Conservation (phyloP, 768 basidiomycete genomes). For the Suillus bovinus region DNA sequence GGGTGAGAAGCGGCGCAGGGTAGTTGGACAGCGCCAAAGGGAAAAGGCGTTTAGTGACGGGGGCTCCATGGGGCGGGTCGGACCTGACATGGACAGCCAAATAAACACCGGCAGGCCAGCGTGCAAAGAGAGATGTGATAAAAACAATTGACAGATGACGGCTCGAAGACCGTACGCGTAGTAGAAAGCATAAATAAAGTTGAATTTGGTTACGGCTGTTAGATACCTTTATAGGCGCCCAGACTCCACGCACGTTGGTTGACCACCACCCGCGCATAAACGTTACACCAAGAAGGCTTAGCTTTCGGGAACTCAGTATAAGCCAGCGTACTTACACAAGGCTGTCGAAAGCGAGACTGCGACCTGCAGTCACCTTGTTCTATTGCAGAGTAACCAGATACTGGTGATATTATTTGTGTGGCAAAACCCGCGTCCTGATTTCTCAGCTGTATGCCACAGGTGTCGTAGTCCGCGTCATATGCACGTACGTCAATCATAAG, state of each 20-base stretch:
- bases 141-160: conserved; percentile 18
- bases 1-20: conserved; percentile 6
- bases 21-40: conserved; percentile 15
- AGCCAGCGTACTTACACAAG: no score
- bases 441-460: background rate
- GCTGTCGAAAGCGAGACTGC: no score
- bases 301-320: no score
- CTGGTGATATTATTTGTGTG: no score
- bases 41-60: conserved; percentile 17
- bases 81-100: conserved; percentile 26
- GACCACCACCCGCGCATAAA: no score
- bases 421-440: no score
- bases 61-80: no score
- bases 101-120: conserved; percentile 24
- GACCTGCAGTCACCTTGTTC: no score
- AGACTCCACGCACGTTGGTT: no score
- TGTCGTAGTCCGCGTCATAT: background rate
- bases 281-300: no score
- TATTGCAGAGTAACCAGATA: no score
- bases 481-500: background rate
- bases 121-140: conserved; percentile 21
- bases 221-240: conserved; percentile 74
- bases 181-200: conserved; percentile 12
- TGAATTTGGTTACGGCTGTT: conserved; percentile 17
- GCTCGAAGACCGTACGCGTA: conserved; percentile 10